These are phyloP conservation scores for Prunus salicina DNA, from an alignment of 306 rosid species.

Conservation along the genomic window DNA sequence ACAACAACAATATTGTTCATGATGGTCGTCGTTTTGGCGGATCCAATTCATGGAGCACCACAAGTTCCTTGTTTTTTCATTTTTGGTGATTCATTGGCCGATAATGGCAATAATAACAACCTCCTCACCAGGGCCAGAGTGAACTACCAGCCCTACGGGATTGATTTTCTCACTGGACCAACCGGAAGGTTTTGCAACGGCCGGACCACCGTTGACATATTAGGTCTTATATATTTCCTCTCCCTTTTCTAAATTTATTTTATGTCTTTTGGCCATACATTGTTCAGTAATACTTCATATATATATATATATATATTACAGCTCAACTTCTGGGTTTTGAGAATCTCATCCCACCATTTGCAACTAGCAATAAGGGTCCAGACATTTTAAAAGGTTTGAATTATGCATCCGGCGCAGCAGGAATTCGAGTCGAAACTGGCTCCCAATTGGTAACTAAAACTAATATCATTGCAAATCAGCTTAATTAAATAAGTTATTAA, in stretches of 20 bases:
- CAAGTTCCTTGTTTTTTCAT: not conserved
- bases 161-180: conserved; percentile 39
- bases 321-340: conserved; percentile 64
- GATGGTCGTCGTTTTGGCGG: not conserved
- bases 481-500: not conserved
- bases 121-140: conserved; percentile 5
- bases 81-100: not conserved
- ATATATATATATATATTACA: conserved; percentile 10
- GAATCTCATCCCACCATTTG: conserved; percentile 47
- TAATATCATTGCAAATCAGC: not conserved
- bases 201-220: conserved; percentile 28
- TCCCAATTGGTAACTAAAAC: not conserved
- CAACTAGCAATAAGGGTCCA: not conserved
- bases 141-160: conserved; percentile 54
- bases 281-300: no score
- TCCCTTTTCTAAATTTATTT: not conserved
- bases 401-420: conserved; percentile 23
- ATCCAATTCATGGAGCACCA: not conserved
- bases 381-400: conserved; percentile 14
- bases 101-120: not conserved
- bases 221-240: conserved; percentile 31
- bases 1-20: not conserved
- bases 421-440: conserved; percentile 23
- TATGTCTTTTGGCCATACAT: no score
- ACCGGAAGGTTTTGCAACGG: conserved; percentile 64